Evolutionary conservation across 306 rosid species (phyloP).

Genomic region (Cicer cuneatum): DNA sequence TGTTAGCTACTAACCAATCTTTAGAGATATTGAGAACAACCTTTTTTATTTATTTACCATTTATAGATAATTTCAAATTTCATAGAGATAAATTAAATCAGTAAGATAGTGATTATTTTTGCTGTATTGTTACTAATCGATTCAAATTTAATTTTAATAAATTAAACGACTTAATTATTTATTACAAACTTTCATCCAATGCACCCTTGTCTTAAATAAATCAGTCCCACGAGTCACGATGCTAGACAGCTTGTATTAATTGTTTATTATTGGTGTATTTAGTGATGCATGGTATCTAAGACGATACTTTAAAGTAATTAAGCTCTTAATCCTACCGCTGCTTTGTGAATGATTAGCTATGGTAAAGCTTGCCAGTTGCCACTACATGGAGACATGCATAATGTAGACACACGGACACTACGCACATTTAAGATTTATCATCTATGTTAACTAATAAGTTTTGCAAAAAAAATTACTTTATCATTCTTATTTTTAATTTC

Average conservation of each 20-base stretch:
- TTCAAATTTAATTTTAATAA: no score
- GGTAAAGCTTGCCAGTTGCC: background rate
- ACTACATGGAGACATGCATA: background rate
- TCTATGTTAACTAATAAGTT: background rate
- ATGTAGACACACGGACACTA: background rate
- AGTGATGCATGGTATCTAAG: constrained; percentile 40
- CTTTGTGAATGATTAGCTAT: constrained; percentile 29
- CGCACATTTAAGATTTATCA: background rate
- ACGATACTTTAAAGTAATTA: constrained; percentile 41
- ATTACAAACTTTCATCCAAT: constrained; percentile 38
- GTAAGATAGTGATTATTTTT: no score
- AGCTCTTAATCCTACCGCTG: constrained; percentile 27
- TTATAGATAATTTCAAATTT: no score
- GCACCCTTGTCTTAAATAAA: constrained; percentile 48
- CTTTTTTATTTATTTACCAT: no score
- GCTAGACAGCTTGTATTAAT: constrained; percentile 55
- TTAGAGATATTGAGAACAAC: no score
- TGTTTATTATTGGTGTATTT: constrained; percentile 42
- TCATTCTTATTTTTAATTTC: no score
- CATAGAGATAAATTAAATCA: no score
- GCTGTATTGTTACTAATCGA: no score
- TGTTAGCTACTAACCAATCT: constrained; percentile 41
- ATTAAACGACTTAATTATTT: no score
- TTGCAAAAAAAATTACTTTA: no score
- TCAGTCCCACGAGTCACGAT: constrained; percentile 47